A percentile compares a stretch with the other conserved stretches of the same genome.
These are phyloP conservation scores for Lentinula sp. DNA, from an alignment of 768 basidiomycete genomes.

Conservation along the genomic window DNA sequence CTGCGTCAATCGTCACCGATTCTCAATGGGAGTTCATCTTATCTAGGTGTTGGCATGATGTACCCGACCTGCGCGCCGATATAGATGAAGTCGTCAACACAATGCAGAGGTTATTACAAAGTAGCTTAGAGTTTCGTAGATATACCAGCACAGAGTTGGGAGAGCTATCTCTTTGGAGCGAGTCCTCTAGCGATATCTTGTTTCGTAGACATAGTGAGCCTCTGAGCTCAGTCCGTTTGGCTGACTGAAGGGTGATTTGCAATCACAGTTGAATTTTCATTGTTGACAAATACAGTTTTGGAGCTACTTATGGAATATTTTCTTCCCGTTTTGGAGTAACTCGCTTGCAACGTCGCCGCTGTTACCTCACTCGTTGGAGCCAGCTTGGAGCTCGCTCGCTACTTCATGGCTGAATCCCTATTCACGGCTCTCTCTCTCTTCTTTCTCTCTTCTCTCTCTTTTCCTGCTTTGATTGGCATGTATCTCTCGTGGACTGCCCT, in stretches of 20 bases:
- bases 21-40: constrained; percentile 33
- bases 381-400: background rate
- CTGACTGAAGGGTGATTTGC: too few relatives aligned
- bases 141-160: constrained; percentile 5
- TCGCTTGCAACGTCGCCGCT: background rate
- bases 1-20: constrained; percentile 28
- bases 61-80: constrained; percentile 23
- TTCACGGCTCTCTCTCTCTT: background rate
- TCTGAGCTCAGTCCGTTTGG: background rate
- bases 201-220: constrained; percentile 1
- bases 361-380: background rate
- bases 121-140: constrained; percentile 17
- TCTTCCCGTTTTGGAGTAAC: background rate
- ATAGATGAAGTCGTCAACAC: constrained; percentile 16
- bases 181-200: background rate
- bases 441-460: background rate
- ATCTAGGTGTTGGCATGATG: constrained; percentile 32
- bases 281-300: too few relatives aligned
- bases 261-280: too few relatives aligned
- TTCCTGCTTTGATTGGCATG: background rate
- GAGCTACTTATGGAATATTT: background rate
- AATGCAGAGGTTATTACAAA: constrained; percentile 13
- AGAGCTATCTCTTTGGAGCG: background rate
- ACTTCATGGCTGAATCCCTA: background rate
- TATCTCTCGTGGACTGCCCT: background rate